A percentile compares a stretch with the other conserved stretches of the same genome.
These are phyloP conservation scores for Salisapilia sapeloensis DNA, from an alignment of 352 stramenopile species.

Conservation along the genomic window DNA sequence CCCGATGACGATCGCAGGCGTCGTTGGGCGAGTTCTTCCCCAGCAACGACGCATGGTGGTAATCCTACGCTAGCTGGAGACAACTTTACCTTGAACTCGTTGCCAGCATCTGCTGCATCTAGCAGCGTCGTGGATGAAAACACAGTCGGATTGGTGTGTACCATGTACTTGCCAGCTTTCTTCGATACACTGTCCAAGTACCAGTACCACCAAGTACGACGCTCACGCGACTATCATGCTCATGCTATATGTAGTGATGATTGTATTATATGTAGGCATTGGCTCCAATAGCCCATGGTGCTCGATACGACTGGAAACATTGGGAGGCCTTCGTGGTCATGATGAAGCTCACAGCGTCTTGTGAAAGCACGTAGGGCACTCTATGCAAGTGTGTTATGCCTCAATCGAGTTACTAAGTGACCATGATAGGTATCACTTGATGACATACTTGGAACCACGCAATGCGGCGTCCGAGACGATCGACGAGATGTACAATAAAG, in stretches of 20 bases:
- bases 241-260: not conserved
- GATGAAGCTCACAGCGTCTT: slow-evolving; percentile 35
- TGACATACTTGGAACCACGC: slow-evolving; percentile 45
- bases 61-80: no score
- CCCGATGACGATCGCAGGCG: no score
- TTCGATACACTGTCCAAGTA: slow-evolving; percentile 43
- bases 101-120: no score
- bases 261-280: slow-evolving; percentile 10
- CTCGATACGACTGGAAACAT: slow-evolving; percentile 20
- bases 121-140: no score
- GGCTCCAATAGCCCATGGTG: slow-evolving; percentile 17
- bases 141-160: slow-evolving; percentile 24
- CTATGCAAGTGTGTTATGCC: not conserved
- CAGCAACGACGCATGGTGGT: no score
- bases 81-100: no score
- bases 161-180: slow-evolving; percentile 28
- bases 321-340: slow-evolving; percentile 35
- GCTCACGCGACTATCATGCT: not conserved
- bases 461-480: slow-evolving; percentile 34
- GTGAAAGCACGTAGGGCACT: slow-evolving; percentile 36
- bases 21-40: no score
- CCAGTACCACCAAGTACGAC: slow-evolving; percentile 31
- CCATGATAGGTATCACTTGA: slow-evolving; percentile 29
- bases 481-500: slow-evolving; percentile 39
- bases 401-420: slow-evolving; percentile 1